Evolutionary conservation across 768 basidiomycete genomes (phyloP).

Genomic region (Hygrophorus pudorinus): DNA sequence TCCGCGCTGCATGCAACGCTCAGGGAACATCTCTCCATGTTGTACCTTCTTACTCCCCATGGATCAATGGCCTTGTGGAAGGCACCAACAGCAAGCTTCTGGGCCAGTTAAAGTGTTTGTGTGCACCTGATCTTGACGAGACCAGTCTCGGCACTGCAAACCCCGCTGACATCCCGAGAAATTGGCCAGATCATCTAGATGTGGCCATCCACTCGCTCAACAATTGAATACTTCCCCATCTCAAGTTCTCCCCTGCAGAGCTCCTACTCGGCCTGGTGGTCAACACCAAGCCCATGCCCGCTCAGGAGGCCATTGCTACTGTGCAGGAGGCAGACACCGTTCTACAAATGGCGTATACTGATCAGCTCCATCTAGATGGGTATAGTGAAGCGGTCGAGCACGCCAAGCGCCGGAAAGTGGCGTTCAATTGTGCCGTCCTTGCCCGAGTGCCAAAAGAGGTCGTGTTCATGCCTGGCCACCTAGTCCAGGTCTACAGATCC

Average conservation of each 20-base stretch:
- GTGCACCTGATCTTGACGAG: no score
- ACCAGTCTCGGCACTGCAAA: conserved; percentile 17
- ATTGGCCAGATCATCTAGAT: no score
- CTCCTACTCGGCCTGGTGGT: no score
- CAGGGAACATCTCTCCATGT: no score
- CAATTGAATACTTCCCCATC: not conserved
- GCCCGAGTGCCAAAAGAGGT: conserved; percentile 9
- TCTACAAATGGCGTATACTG: conserved; percentile 19
- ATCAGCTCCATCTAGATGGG: conserved; percentile 21
- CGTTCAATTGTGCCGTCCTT: conserved; percentile 18
- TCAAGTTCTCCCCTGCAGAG: no score
- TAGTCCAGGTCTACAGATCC: conserved; percentile 28
- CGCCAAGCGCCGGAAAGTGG: conserved; percentile 13
- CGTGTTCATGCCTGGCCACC: conserved; percentile 16
- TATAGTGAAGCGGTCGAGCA: conserved; percentile 16
- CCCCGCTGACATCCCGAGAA: no score
- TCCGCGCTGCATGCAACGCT: conserved; percentile 19
- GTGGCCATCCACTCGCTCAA: conserved; percentile 10
- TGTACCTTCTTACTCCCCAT: no score
- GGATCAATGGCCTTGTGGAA: no score
- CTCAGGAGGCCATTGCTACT: not conserved
- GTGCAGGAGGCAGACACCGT: not conserved
- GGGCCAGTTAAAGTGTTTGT: no score
- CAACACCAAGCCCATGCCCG: no score
- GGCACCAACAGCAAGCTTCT: no score